Base-by-base conservation (phyloP, 2,329 filamentous ascomycete genomes). In the Colletotrichum kahawae region DNA sequence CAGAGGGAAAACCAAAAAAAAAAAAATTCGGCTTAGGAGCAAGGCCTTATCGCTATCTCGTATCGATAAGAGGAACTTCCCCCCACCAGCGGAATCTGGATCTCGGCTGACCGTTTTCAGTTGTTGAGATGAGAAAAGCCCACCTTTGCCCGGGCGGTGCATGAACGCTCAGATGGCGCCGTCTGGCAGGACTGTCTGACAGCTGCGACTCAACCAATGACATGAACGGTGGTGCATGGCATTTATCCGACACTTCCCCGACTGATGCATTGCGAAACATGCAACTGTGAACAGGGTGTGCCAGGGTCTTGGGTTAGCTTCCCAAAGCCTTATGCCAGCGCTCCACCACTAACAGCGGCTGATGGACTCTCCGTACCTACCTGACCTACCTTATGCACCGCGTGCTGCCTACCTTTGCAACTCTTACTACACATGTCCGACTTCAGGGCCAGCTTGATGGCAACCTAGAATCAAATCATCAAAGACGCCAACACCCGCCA, bases 191-290 rank as follows among this genome's bases (percentile, higher is more conserved):
- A 4, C 9, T 36, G 31, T 18, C 4, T 27, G 6, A 6, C 18
- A 33, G 65, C 13, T 38, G 33, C 7, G 12, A 21, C 24, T 21
- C 16, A n/a, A 31, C 24, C n/a, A 71, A 71, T 71, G 68, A 60
- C n/a, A 62, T 24, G 24, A 59, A 27, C 14, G 29, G 12, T 34
- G 31, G 56, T 62, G 72, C 72, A 72, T 75, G 38, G 63, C 38
- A 64, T 34, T 74, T 72, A 75, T 57, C 72, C 69, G 62, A 75
- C 43, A 75, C 69, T 75, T 75, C 38, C 62, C 72, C 63, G 72
- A 67, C 56, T 54, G 38, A 36, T 75, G 72, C 70, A 76, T 74
- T 76, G 70, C 74, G 74, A 76, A 76, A 76, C 74, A 70, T 74
- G 70, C 70, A 76, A 70, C 27, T 69, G 73, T 70, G 57, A 62